Evolutionary conservation across 305 asterid genomes (phyloP).

Genomic region (Plantago coronopus): DNA sequence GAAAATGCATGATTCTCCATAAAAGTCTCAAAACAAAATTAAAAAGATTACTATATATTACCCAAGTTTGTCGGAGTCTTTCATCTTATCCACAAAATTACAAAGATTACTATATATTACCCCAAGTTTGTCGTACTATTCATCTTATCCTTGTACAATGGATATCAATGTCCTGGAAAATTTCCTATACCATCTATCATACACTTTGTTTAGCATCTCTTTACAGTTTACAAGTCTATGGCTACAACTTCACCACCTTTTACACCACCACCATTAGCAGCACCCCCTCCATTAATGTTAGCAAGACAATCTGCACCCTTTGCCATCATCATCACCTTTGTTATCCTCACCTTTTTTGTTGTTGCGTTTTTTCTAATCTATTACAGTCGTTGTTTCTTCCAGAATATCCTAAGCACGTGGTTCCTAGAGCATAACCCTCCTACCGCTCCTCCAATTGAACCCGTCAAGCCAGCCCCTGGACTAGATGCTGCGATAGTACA

Average conservation of each 20-base stretch:
- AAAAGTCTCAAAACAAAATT: slow-evolving; percentile 30
- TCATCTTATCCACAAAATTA: too few relatives aligned
- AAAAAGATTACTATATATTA: slow-evolving; percentile 18
- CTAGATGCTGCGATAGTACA: slow-evolving; percentile 54
- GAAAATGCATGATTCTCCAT: slow-evolving; percentile 33
- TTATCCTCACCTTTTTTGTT: slow-evolving; percentile 57
- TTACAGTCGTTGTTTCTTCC: slow-evolving; percentile 63
- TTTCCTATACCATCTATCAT: slow-evolving; percentile 20
- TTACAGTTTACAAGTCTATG: slow-evolving; percentile 31
- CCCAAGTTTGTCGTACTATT: slow-evolving; percentile 16
- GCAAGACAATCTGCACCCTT: slow-evolving; percentile 39
- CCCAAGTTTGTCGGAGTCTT: too few relatives aligned
- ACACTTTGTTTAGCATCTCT: background rate
- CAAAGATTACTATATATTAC: slow-evolving; percentile 16
- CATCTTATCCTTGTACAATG: slow-evolving; percentile 8
- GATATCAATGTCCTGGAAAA: slow-evolving; percentile 26
- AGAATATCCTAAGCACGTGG: slow-evolving; percentile 52
- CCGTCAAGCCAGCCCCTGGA: slow-evolving; percentile 30
- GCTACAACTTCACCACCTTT: slow-evolving; percentile 28
- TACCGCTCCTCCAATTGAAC: slow-evolving; percentile 27
- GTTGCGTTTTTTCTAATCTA: slow-evolving; percentile 60
- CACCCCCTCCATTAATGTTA: background rate
- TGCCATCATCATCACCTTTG: slow-evolving; percentile 50
- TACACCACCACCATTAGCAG: slow-evolving; percentile 12
- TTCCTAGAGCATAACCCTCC: slow-evolving; percentile 31